phyloP scores from a whole-genome alignment of 192 early-diverging fungal species.

The Irineochytrium annulatum region DNA sequence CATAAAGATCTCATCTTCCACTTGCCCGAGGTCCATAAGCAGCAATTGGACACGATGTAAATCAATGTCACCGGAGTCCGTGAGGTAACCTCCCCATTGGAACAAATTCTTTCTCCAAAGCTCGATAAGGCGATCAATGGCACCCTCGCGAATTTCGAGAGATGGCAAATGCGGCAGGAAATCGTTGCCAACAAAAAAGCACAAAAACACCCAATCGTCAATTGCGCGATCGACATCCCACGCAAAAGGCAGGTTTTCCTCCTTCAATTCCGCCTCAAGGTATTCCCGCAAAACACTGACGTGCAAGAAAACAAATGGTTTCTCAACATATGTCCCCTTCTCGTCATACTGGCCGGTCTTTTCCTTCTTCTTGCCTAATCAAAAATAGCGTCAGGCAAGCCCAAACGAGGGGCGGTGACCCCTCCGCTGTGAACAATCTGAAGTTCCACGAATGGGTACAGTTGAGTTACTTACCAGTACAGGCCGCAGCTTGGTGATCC shows the following conservation, averaged over 20 bases:
- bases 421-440: neutral
- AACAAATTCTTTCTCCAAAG: conserved; percentile 53
- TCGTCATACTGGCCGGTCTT: conserved; percentile 48
- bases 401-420: neutral
- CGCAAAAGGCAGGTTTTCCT: conserved; percentile 43
- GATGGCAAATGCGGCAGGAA: conserved; percentile 93
- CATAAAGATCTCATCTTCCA: conserved; percentile 50
- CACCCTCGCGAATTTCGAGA: conserved; percentile 91
- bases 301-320: conserved; percentile 69
- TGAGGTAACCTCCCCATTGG: conserved; percentile 77
- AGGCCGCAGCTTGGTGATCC: conserved; percentile 40
- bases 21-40: conserved; percentile 46
- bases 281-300: conserved; percentile 87
- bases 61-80: conserved; percentile 72
- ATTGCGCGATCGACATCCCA: conserved; percentile 91
- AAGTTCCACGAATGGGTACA: neutral
- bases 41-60: conserved; percentile 40
- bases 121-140: conserved; percentile 57
- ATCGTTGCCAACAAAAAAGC: conserved; percentile 96
- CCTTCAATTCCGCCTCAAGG: conserved; percentile 79
- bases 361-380: conserved; percentile 57
- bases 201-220: conserved; percentile 93
- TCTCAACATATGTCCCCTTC: conserved; percentile 27
- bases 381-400: conserved; percentile 35
- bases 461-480: conserved; percentile 26